Conservation (phyloP, 2,329 filamentous ascomycete species). For the Moelleriella libera region DNA sequence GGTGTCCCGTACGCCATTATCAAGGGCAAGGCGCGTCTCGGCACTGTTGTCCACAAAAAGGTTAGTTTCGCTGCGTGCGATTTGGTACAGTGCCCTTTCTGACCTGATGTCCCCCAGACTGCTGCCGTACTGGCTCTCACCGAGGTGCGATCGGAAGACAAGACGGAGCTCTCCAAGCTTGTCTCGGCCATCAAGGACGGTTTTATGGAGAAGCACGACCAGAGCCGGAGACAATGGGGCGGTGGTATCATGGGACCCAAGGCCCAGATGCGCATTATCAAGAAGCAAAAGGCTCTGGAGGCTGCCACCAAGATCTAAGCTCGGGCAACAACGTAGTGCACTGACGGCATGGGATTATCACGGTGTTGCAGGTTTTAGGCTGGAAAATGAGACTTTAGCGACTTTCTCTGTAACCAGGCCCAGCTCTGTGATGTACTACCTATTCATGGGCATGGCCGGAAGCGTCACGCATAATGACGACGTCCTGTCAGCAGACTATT, state of each 20-base stretch:
- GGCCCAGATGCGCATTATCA: constrained; percentile 63
- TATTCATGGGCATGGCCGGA: too few species aligned
- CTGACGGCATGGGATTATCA: neutral
- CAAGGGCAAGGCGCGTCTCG: constrained; percentile 99
- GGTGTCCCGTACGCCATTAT: constrained; percentile 97
- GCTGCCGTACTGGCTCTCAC: constrained; percentile 91
- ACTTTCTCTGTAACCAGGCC: too few species aligned
- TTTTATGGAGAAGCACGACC: constrained; percentile 92
- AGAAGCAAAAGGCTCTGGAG: constrained; percentile 92
- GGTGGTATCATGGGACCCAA: constrained; percentile 98
- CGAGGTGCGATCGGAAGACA: constrained; percentile 96
- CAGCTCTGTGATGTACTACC: too few species aligned
- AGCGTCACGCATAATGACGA: too few species aligned
- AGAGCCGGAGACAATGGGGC: constrained; percentile 86
- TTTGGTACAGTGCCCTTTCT: neutral
- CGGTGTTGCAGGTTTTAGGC: too few species aligned
- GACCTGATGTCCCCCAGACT: constrained; percentile 41
- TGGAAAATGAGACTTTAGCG: too few species aligned
- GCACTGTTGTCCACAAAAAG: constrained; percentile 99
- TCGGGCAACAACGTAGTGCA: constrained; percentile 2
- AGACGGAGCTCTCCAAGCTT: constrained; percentile 95
- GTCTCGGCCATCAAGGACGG: constrained; percentile 94
- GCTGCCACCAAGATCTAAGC: constrained; percentile 91
- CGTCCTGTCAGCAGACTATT: too few species aligned
- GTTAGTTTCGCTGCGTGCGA: constrained; percentile 27